Conservation (phyloP, 306 rosid genomes). For the Castanopsis chinensis region DNA sequence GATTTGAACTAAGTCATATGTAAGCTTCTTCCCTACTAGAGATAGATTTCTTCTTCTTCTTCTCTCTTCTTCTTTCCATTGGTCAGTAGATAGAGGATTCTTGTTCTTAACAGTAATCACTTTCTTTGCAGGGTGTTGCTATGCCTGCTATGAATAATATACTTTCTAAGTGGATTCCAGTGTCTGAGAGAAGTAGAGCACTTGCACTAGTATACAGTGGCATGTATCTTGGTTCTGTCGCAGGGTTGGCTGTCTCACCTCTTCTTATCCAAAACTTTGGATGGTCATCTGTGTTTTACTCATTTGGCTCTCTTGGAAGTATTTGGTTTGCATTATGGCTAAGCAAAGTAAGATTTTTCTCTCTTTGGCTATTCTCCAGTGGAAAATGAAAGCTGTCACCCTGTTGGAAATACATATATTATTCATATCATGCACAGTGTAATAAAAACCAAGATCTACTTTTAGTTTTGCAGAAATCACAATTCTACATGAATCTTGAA, state of each 20-base stretch:
- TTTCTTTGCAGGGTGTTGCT: constrained; percentile 85
- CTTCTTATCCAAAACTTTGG: constrained; percentile 68
- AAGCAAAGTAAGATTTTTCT: constrained; percentile 54
- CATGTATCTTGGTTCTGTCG: constrained; percentile 98
- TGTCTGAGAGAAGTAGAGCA: constrained; percentile 97
- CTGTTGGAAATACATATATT: too few species aligned
- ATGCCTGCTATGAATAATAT: constrained; percentile 99
- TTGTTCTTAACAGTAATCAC: not conserved
- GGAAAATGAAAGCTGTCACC: not conserved
- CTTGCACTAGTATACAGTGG: constrained; percentile 94
- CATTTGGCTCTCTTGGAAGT: constrained; percentile 97
- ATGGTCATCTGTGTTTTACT: constrained; percentile 95
- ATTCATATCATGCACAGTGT: too few species aligned
- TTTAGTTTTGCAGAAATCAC: too few species aligned
- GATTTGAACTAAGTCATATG: not conserved
- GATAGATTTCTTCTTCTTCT: not conserved
- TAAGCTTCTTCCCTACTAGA: not conserved
- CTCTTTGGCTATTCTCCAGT: constrained; percentile 15
- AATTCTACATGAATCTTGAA: too few species aligned
- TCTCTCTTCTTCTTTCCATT: not conserved
- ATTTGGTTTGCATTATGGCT: constrained; percentile 92
- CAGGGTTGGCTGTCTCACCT: constrained; percentile 87
- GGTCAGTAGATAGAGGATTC: not conserved
- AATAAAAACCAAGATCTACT: too few species aligned
- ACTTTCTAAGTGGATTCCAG: constrained; percentile 93